Percentiles rank a stretch among this genome's conserved stretches.
phyloP scores from a whole-genome alignment of 257 asterid genomes.

The Penstemon barbatus region DNA sequence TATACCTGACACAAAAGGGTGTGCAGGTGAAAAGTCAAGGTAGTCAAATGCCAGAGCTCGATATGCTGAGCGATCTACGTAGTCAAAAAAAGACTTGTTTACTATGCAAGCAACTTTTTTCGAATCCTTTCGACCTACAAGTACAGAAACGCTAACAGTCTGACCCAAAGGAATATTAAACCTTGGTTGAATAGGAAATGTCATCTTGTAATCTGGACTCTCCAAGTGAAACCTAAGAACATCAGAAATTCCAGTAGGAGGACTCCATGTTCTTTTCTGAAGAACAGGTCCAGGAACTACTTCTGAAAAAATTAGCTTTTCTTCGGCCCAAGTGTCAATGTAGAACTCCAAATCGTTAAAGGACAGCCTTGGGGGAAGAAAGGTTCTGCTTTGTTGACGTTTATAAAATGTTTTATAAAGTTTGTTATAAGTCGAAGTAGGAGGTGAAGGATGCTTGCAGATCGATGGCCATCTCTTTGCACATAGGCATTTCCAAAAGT shows the following conservation, averaged over 20 bases:
- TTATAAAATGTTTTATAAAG: constrained; percentile 62
- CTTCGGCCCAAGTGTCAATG: constrained; percentile 88
- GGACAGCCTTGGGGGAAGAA: constrained; percentile 83
- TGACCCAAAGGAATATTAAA: constrained; percentile 74
- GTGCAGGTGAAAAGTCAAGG: constrained; percentile 85
- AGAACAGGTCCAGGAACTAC: constrained; percentile 82
- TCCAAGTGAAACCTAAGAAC: constrained; percentile 71
- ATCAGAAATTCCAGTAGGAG: constrained; percentile 76
- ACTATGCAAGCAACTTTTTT: constrained; percentile 77
- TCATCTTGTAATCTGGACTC: constrained; percentile 87
- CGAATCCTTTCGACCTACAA: constrained; percentile 71
- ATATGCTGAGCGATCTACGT: constrained; percentile 80
- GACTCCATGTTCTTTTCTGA: constrained; percentile 59
- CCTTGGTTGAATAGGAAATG: constrained; percentile 74
- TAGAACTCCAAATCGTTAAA: constrained; percentile 85
- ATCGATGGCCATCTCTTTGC: constrained; percentile 88
- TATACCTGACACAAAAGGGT: constrained; percentile 80
- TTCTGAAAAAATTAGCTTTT: constrained; percentile 69
- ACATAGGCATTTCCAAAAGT: constrained; percentile 93
- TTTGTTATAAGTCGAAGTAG: constrained; percentile 58
- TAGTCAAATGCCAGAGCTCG: constrained; percentile 92
- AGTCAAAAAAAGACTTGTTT: constrained; percentile 75
- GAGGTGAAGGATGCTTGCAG: constrained; percentile 69
- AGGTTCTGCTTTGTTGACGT: constrained; percentile 46
- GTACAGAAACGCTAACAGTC: constrained; percentile 78